phyloP scores from a whole-genome alignment of 139 green algal genomes.

The Penium margaritaceum region DNA sequence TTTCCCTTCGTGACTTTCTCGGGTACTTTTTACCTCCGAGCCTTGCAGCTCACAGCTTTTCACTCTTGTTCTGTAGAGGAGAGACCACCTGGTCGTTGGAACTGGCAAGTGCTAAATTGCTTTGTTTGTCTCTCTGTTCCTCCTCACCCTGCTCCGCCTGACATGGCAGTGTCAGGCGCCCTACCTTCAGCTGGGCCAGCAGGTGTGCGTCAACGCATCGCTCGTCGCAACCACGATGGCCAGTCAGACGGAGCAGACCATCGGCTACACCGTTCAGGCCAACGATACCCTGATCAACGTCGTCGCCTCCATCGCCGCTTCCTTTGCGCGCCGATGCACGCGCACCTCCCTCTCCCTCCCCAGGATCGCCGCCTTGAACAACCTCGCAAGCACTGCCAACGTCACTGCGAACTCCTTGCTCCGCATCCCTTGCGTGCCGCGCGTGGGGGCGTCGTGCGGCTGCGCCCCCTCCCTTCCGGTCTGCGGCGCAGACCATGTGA shows the following conservation, averaged over 20 bases:
- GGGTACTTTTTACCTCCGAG: too few species aligned
- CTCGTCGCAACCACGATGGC: neutral
- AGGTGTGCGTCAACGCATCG: neutral
- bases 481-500: constrained; percentile 4
- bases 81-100: too few species aligned
- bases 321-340: neutral
- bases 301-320: neutral
- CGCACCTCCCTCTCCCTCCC: neutral
- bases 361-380: neutral
- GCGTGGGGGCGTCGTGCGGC: neutral
- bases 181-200: constrained; percentile 25
- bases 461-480: constrained; percentile 3
- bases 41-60: too few species aligned
- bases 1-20: neutral
- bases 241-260: neutral
- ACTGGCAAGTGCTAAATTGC: too few species aligned
- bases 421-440: constrained; percentile 5
- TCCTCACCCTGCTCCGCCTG: neutral
- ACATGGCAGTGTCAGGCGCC: constrained; percentile 7
- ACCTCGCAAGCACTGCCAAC: neutral
- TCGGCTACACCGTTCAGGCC: neutral
- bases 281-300: constrained; percentile 7
- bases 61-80: too few species aligned
- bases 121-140: neutral
- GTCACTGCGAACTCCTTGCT: neutral